phyloP scores from a whole-genome alignment of 108 stramenopile species.

The Aureococcus anophagefferens region DNA sequence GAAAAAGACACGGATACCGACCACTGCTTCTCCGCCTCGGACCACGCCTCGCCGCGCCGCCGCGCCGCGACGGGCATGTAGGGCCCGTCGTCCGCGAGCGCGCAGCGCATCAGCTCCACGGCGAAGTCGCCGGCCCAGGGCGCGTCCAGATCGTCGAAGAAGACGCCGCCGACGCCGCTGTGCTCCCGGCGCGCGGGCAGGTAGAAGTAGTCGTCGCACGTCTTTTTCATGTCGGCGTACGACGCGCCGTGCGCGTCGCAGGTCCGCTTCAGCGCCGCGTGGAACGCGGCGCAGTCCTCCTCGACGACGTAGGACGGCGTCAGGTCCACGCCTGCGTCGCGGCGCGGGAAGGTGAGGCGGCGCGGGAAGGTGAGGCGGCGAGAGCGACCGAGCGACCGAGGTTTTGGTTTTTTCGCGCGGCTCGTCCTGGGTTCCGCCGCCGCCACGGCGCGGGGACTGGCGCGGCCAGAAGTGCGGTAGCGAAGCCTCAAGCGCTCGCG shows the following conservation, averaged over 20 bases:
- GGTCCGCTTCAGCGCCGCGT: conserved; percentile 44
- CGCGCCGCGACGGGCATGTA: conserved; percentile 1
- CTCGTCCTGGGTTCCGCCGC: too few species aligned
- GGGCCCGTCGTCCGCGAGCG: too few species aligned
- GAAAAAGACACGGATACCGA: too few species aligned
- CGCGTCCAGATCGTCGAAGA: conserved; percentile 72
- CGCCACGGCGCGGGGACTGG: too few species aligned
- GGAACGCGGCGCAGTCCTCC: conserved; percentile 66
- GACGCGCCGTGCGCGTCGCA: conserved; percentile 52
- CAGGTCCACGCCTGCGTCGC: too few species aligned
- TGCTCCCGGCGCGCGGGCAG: conserved; percentile 78
- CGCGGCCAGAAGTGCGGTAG: too few species aligned
- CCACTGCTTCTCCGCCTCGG: background rate
- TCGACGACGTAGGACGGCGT: conserved; percentile 83
- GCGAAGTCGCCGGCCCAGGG: too few species aligned
- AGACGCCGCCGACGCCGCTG: conserved; percentile 85
- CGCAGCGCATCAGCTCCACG: background rate
- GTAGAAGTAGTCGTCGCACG: conserved; percentile 86
- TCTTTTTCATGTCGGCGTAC: conserved; percentile 58
- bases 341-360: too few species aligned
- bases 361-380: too few species aligned
- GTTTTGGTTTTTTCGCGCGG: too few species aligned
- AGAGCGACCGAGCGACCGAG: too few species aligned
- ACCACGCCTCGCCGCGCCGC: background rate
- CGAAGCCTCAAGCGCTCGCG: too few species aligned